Base-by-base conservation (phyloP, 164 flowering plant species). In the Vitis riparia region DNA sequence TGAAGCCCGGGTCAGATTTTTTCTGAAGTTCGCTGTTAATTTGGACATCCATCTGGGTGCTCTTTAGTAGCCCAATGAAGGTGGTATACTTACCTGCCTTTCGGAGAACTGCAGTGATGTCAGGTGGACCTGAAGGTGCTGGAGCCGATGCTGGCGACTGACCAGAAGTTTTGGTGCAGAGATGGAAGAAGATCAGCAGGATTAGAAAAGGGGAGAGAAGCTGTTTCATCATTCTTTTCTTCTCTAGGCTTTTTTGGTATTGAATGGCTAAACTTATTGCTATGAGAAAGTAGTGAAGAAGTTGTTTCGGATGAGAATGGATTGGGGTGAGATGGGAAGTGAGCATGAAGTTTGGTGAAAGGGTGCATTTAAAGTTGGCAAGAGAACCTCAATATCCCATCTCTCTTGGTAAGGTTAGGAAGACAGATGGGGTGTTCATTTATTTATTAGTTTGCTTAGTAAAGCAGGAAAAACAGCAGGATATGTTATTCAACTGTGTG, bases 31-130 rank as follows among this genome's bases (percentile, higher is more conserved):
- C 27, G 27, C 27, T 23, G 68, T 79, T 72, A 69, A 81, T 71
- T 37, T 76, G 85, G 32, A 78, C 55, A 0, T 65, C 85, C 2
- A 68, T 72, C 58, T 75, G 83, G 50, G 91, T 83, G 68, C 74
- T 71, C 63, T 70, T 76, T 9, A 89, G 30, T 2, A 89, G 78
- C 44, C 78, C 68, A 1, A 84, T 80, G 5, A 87, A 68, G 10
- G 71, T 76, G 1, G 65, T 73, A 68, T 65, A 75, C 30, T 75
- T 81, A 4, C 79, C 83, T 4, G 74, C 80, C 56, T 77, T 80
- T 37, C 71, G 65, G 0, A 79, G 77, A 64, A 78, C 62, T 27
- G 64, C 27, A 53, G 6, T 78, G 58, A 62, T 51, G 3, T 23
- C 27, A 23, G 27, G 27, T 23, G 78, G 71, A 5, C 79, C 74